Conservation (phyloP, 495 filamentous ascomycete species). For the Lophiostoma macrostomum region DNA sequence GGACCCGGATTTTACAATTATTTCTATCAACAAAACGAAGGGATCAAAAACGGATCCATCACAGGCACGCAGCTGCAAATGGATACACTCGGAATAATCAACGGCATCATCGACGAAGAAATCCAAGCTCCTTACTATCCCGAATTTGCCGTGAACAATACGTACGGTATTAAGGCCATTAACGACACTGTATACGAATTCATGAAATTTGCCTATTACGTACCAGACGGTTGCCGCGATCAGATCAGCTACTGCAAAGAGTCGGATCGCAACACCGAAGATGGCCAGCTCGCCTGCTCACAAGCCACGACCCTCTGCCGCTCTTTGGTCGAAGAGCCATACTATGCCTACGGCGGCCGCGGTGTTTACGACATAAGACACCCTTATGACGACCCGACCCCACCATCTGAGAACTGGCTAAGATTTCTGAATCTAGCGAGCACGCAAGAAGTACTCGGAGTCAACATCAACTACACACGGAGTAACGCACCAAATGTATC, state of each 20-base stretch:
- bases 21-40: conserved; percentile 61
- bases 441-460: conserved; percentile 50
- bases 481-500: conserved; percentile 39
- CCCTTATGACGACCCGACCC: conserved; percentile 48
- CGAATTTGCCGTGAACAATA: conserved; percentile 69
- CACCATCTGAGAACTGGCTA: conserved; percentile 47
- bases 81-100: conserved; percentile 53
- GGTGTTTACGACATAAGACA: conserved; percentile 56
- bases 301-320: conserved; percentile 47
- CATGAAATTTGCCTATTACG: conserved; percentile 49
- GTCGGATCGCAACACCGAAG: conserved; percentile 35
- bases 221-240: conserved; percentile 38
- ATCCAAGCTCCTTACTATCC: conserved; percentile 68
- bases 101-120: conserved; percentile 70
- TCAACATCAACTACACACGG: conserved; percentile 52
- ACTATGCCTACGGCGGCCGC: conserved; percentile 45
- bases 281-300: conserved; percentile 42
- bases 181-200: conserved; percentile 52
- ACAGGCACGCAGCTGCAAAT: conserved; percentile 54
- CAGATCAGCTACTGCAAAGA: conserved; percentile 43
- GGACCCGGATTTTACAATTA: conserved; percentile 53
- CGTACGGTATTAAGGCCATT: conserved; percentile 67
- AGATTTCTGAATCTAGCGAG: conserved; percentile 48
- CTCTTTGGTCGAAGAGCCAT: conserved; percentile 43
- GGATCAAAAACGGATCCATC: conserved; percentile 48